These are phyloP conservation scores for Marasmius tenuissimus DNA, from an alignment of 1,284 basidiomycete species.

Conservation along the genomic window DNA sequence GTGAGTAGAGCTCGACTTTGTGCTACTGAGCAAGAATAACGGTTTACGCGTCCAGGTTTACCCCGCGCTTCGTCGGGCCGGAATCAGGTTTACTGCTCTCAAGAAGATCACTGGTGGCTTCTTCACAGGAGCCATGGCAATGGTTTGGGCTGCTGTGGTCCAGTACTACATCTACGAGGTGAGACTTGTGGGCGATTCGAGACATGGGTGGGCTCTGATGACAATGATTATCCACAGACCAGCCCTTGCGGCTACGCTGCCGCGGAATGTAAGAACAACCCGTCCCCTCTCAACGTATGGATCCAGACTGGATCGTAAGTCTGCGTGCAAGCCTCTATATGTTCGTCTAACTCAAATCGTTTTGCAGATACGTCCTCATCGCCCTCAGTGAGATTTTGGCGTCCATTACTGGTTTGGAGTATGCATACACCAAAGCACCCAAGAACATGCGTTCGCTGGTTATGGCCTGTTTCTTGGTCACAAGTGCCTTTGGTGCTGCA, in stretches of 20 bases:
- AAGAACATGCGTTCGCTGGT: constrained; percentile 81
- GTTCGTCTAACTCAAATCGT: not conserved
- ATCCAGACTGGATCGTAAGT: constrained; percentile 64
- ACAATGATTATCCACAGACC: not conserved
- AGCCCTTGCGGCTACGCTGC: constrained; percentile 37
- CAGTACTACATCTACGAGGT: constrained; percentile 77
- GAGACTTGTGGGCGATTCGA: too few relatives aligned
- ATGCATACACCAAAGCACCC: constrained; percentile 87
- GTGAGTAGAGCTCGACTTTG: not conserved
- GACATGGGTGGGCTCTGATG: not conserved
- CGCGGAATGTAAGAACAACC: constrained; percentile 24
- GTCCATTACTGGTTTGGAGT: constrained; percentile 84
- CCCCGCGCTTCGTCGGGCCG: constrained; percentile 63
- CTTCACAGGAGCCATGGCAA: constrained; percentile 55
- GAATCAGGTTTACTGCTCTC: constrained; percentile 71
- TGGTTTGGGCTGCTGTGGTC: constrained; percentile 68
- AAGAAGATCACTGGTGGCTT: constrained; percentile 81
- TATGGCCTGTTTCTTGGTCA: constrained; percentile 75
- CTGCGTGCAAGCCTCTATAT: not conserved
- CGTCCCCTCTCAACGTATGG: constrained; percentile 74
- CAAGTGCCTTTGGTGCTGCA: constrained; percentile 62
- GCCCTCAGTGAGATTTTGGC: constrained; percentile 81
- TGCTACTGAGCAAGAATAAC: not conserved
- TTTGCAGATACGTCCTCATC: constrained; percentile 57
- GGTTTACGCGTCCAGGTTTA: constrained; percentile 48